phyloP scores from a whole-genome alignment of 129 eudicot species.

The Centella asiatica region DNA sequence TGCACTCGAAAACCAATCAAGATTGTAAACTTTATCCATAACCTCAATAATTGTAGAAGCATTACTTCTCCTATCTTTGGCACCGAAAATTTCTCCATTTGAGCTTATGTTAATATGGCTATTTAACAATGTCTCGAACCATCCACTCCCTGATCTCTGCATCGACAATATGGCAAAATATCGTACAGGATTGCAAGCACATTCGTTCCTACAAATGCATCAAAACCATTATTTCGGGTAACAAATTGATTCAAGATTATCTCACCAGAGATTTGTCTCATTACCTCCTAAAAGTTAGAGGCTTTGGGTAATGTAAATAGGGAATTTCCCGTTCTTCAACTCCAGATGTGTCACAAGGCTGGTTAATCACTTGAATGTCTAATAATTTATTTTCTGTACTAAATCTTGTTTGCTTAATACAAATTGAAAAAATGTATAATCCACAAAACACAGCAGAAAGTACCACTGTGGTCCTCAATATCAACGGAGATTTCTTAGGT shows the following conservation, averaged over 20 bases:
- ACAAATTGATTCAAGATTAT: too few relatives aligned
- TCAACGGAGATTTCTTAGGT: constrained; percentile 36
- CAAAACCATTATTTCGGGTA: neutral
- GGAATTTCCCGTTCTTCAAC: constrained; percentile 19
- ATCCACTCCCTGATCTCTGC: constrained; percentile 71
- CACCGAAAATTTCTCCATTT: constrained; percentile 39
- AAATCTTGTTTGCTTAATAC: constrained; percentile 23
- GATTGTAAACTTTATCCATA: constrained; percentile 43
- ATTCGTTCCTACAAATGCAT: constrained; percentile 35
- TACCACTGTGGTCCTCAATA: constrained; percentile 30
- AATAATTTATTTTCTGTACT: constrained; percentile 1
- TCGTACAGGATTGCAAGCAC: constrained; percentile 52
- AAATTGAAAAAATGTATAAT: constrained; percentile 35
- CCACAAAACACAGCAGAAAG: constrained; percentile 33
- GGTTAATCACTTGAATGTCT: constrained; percentile 23
- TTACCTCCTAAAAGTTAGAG: constrained; percentile 40
- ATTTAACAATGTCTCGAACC: constrained; percentile 58
- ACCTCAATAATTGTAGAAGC: constrained; percentile 23
- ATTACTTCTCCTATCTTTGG: constrained; percentile 32
- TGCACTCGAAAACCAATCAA: constrained; percentile 48
- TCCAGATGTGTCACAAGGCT: constrained; percentile 11
- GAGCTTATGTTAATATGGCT: constrained; percentile 52
- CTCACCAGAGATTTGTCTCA: neutral
- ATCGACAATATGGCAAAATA: constrained; percentile 37
- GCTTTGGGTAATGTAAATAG: constrained; percentile 34